phyloP scores from a whole-genome alignment of 257 asterid species.

The Solanum tarapatanum region DNA sequence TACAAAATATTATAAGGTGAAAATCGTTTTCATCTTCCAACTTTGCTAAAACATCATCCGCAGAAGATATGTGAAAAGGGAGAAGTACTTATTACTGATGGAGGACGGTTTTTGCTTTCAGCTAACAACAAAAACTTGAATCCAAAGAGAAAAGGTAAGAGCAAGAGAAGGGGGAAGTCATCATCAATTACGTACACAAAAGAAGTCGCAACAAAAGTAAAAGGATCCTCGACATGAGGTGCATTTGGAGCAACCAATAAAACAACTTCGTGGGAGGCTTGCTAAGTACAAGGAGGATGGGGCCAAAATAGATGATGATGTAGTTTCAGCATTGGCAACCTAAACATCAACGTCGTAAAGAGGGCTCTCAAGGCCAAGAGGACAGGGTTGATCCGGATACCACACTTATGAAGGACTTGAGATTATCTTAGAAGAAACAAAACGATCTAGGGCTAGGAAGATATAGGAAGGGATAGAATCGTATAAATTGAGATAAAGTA shows the following conservation, averaged over 20 bases:
- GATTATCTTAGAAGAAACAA: neutral
- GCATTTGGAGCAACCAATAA: neutral
- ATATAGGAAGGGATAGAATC: neutral
- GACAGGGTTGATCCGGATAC: neutral
- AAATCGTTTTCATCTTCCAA: no score
- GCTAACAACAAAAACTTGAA: neutral
- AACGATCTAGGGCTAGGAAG: neutral
- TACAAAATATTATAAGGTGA: no score
- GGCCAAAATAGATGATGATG: neutral
- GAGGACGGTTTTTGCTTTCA: neutral
- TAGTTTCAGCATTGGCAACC: neutral
- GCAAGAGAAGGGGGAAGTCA: slow-evolving; percentile 16
- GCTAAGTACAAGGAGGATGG: neutral
- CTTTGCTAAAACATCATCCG: slow-evolving; percentile 25
- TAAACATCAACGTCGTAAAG: neutral
- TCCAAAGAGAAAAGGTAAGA: neutral
- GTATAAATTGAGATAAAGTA: neutral
- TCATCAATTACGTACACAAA: slow-evolving; percentile 8
- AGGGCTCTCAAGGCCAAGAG: neutral
- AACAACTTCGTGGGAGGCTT: neutral
- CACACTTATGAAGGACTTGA: neutral
- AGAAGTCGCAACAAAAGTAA: neutral
- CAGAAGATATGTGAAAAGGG: neutral
- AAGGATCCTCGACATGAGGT: neutral
- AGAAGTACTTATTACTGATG: neutral